A percentile compares a stretch with the other conserved stretches of the same genome.
Evolutionary conservation across 345 rosid species (phyloP).

Genomic region (Leavenworthia alabamica): DNA sequence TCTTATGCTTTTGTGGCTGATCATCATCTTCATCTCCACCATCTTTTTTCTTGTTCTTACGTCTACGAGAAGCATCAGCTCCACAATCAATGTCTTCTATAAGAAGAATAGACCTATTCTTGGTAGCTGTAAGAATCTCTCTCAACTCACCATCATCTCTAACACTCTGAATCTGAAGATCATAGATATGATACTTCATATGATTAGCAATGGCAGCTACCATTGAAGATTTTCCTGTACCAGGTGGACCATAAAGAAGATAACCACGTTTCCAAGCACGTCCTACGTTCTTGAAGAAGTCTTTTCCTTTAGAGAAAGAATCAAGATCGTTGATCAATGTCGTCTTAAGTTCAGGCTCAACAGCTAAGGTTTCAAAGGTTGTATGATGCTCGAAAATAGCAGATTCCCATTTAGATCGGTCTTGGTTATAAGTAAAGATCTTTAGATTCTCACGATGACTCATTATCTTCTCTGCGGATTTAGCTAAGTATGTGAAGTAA

Average conservation of each 20-base stretch:
- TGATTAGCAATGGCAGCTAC: slow-evolving; percentile 38
- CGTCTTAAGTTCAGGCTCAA: slow-evolving; percentile 24
- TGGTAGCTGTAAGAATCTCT: slow-evolving; percentile 30
- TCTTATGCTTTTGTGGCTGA: slow-evolving; percentile 22
- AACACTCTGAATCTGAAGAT: slow-evolving; percentile 34
- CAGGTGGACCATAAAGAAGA: slow-evolving; percentile 34
- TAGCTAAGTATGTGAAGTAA: slow-evolving; percentile 27
- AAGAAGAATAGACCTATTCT: slow-evolving; percentile 30
- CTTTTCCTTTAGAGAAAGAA: slow-evolving; percentile 28
- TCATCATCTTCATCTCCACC: not conserved
- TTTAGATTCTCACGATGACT: slow-evolving; percentile 24
- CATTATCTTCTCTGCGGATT: slow-evolving; percentile 30
- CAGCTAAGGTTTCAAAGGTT: slow-evolving; percentile 30
- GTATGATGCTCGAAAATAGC: slow-evolving; percentile 29
- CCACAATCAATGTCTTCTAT: slow-evolving; percentile 37
- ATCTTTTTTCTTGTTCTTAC: slow-evolving; percentile 2
- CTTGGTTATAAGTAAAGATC: slow-evolving; percentile 30
- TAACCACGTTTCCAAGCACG: slow-evolving; percentile 33
- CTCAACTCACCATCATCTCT: slow-evolving; percentile 28
- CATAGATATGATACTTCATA: slow-evolving; percentile 35
- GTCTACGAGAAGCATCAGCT: slow-evolving; percentile 30
- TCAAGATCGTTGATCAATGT: slow-evolving; percentile 29
- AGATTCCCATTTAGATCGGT: slow-evolving; percentile 21
- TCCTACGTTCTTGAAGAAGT: slow-evolving; percentile 32
- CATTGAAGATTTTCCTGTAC: slow-evolving; percentile 32